A percentile compares a stretch with the other conserved stretches of the same genome.
Evolutionary conservation across 257 asterid species (phyloP).

Genomic region (Nicotiana paniculata): DNA sequence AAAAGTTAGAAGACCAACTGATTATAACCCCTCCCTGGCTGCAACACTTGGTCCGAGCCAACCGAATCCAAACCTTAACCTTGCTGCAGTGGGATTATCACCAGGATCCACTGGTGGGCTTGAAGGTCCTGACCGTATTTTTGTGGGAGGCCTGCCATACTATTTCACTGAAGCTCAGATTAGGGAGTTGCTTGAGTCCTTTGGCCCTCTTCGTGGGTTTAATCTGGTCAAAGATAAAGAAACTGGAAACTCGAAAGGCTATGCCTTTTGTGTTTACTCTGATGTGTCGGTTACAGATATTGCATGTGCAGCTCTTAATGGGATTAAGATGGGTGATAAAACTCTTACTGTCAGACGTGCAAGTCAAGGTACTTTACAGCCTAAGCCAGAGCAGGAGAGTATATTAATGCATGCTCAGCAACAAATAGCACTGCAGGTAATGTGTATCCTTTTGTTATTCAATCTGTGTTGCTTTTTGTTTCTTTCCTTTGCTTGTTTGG

Average conservation of each 20-base stretch:
- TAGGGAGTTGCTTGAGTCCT: constrained; percentile 94
- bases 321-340: constrained; percentile 97
- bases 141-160: constrained; percentile 95
- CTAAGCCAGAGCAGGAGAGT: constrained; percentile 95
- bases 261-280: constrained; percentile 94
- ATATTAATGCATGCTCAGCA: constrained; percentile 89
- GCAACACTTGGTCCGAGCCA: constrained; percentile 99
- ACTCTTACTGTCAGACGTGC: constrained; percentile 97
- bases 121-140: constrained; percentile 95
- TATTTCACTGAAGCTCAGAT: constrained; percentile 91
- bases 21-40: constrained; percentile 92
- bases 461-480: background rate
- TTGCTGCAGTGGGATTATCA: constrained; percentile 84
- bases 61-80: constrained; percentile 82
- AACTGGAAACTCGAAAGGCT: constrained; percentile 98
- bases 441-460: background rate
- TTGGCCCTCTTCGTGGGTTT: constrained; percentile 93
- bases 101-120: constrained; percentile 94
- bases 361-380: constrained; percentile 76
- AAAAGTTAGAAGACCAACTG: constrained; percentile 97
- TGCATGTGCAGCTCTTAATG: constrained; percentile 98
- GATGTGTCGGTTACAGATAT: constrained; percentile 92
- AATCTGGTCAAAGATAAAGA: constrained; percentile 96
- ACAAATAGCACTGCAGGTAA: constrained; percentile 89
- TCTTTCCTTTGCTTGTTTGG: background rate